Evolutionary conservation across 1,284 basidiomycete genomes (phyloP), one percentile per base, ranked within the genome.

Genomic region (Austroboletus rostrupii): DNA sequence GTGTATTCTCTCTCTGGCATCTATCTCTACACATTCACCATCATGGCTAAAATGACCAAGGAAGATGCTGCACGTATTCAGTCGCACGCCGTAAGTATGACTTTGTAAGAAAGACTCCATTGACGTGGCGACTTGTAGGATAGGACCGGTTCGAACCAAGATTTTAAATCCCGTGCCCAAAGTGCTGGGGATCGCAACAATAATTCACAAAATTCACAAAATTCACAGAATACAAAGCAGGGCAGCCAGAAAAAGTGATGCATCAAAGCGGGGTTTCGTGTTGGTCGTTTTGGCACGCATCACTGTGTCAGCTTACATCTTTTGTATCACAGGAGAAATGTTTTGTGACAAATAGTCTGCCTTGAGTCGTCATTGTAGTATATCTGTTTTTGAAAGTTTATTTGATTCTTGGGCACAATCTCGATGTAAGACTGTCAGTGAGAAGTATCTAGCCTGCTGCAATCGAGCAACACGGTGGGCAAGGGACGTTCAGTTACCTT

Each of bases 21-120:
- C n/a, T n/a, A n/a, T n/a, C n/a, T n/a, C n/a, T n/a, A n/a, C n/a
- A n/a, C n/a, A n/a, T n/a, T n/a, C n/a, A n/a, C n/a, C n/a, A n/a
- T n/a, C 23, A 57, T 57, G 54, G 3, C 45, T 8, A 53, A 20
- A 29, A 57, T 56, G 55, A 29, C 36, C 19, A 57, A 57, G 29
- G 23, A 20, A 1, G 52, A 29, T 36, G 55, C 55, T 0, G 17
- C 35, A 0, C 55, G 55, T 4, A 57, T 57, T 45, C 55, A 56
- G 20, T 33, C 45, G 2, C 43, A 56, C 40, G 29, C 55, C n/a
- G 54, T 57, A 42, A 54, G 55, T 37, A 4, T 33, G 33, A 29
- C 26, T 29, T 2, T 20, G 10, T 11, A n/a, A 9, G 21, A 14
- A 23, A 33, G 8, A 3, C 19, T 19, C 29, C 5, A 28, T 37